Evolutionary conservation across 2,329 filamentous ascomycete species (phyloP).

Genomic region (Sphaceloma murrayae): DNA sequence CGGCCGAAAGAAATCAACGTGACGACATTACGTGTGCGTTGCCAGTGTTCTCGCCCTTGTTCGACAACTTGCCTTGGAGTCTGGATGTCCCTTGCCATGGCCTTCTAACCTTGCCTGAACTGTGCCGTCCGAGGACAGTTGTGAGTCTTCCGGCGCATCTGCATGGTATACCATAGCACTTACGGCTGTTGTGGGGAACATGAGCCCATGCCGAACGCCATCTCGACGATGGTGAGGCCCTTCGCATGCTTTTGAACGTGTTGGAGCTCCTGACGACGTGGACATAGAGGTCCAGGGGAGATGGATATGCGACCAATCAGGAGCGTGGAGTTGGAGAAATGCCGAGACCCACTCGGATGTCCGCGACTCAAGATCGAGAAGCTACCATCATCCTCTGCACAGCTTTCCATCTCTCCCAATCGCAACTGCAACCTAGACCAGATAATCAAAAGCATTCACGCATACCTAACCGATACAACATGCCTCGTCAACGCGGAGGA

Average conservation of each 20-base stretch:
- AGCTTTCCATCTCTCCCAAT: neutral
- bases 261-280: too few species aligned
- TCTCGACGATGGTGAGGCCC: too few species aligned
- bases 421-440: neutral
- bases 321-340: neutral
- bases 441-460: neutral
- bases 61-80: neutral
- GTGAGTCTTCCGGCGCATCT: too few species aligned
- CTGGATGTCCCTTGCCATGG: slow-evolving; percentile 6
- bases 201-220: too few species aligned
- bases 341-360: slow-evolving; percentile 12
- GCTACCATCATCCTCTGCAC: slow-evolving; percentile 18
- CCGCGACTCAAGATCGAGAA: slow-evolving; percentile 9
- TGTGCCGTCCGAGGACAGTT: too few species aligned
- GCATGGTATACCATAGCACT: too few species aligned
- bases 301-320: slow-evolving; percentile 2
- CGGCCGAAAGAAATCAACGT: neutral
- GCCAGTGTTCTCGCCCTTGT: neutral
- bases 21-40: neutral
- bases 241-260: too few species aligned
- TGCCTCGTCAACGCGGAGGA: slow-evolving; percentile 42
- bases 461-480: slow-evolving; percentile 24
- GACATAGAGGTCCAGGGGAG: too few species aligned
- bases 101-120: neutral
- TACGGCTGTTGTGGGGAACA: neutral